Evolutionary conservation across 202 grass and related monocot genomes (phyloP), one percentile per base, ranked within the genome.

Genomic region (Saccharum hybrid): DNA sequence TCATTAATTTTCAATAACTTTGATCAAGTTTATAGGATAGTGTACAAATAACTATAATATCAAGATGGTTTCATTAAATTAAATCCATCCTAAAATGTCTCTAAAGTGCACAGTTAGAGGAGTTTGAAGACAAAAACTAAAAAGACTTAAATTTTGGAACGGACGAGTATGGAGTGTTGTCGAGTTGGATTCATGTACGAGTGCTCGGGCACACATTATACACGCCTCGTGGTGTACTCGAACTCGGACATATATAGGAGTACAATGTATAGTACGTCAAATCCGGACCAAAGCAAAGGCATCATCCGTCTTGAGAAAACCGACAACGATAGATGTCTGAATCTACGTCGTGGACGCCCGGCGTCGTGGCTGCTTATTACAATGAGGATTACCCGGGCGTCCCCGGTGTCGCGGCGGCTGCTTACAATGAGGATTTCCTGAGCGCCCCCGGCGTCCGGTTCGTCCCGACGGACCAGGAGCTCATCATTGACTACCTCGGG

Each of bases 401-500:
- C 43, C 14, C 48, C 37, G 76, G 60, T 1, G 43, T 31, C 10
- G 42, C 0, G 33, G 28, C 28, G 28, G 40, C 41, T 41, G 40
- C 51, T 19, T 67, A 46, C 69, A 23, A 28, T 12, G 26, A 5
- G 28, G 5, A 0, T 0, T n/a, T 71, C 71, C 11, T 87, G 72
- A 1, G 2, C 18, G 23, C 5, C 1, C 68, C 87, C 34, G 90
- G 90, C 38, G 63, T 92, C 43, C 59, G 87, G 63, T 90, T 90
- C 82, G 28, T 31, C 48, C 90, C 87, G 11, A 65, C 68, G 11
- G 84, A 87, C 37, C 14, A 59, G 43, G 87, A 92, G 41, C 81
- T 92, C 23, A 81, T 90, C 63, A 1, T 39, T 43, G 1, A 60
- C 15, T 92, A 82, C 68, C 87, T 92, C 36, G 3, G 11, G 18